Evolutionary conservation across 2,329 filamentous ascomycete species (phyloP).

Genomic region (Ophiobolus disseminans): DNA sequence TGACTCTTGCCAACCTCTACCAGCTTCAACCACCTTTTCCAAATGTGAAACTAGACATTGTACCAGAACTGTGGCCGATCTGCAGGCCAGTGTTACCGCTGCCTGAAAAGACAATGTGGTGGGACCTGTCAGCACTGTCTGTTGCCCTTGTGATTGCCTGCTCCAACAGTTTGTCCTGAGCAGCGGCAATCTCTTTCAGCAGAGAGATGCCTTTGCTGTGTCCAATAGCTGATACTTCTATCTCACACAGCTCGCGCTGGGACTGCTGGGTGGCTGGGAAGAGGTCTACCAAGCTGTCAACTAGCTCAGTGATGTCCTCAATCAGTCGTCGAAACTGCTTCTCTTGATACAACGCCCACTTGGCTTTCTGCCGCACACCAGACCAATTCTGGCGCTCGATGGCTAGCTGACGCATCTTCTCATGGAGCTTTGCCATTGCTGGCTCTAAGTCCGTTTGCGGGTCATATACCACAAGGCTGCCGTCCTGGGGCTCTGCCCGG

Average conservation of each 20-base stretch:
- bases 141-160: slow-evolving; percentile 8
- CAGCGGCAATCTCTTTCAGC: slow-evolving; percentile 14
- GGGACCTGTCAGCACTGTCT: background rate
- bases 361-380: slow-evolving; percentile 27
- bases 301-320: slow-evolving; percentile 37
- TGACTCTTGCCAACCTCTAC: no score
- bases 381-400: slow-evolving; percentile 31
- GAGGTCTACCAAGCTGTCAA: no score
- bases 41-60: slow-evolving; percentile 13
- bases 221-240: no score
- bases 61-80: slow-evolving; percentile 12
- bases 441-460: slow-evolving; percentile 25
- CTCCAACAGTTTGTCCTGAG: slow-evolving; percentile 11
- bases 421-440: slow-evolving; percentile 22
- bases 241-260: no score
- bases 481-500: slow-evolving; percentile 7
- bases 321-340: slow-evolving; percentile 37
- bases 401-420: slow-evolving; percentile 33
- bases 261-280: no score
- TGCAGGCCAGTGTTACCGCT: slow-evolving; percentile 8
- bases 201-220: no score
- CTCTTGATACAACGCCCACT: slow-evolving; percentile 39
- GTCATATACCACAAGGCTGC: slow-evolving; percentile 13
- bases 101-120: slow-evolving; percentile 10
- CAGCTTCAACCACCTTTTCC: slow-evolving; percentile 9